Evolutionary conservation across 306 rosid genomes (phyloP), one percentile per base, ranked within the genome.

Genomic region (Begonia masoniana): DNA sequence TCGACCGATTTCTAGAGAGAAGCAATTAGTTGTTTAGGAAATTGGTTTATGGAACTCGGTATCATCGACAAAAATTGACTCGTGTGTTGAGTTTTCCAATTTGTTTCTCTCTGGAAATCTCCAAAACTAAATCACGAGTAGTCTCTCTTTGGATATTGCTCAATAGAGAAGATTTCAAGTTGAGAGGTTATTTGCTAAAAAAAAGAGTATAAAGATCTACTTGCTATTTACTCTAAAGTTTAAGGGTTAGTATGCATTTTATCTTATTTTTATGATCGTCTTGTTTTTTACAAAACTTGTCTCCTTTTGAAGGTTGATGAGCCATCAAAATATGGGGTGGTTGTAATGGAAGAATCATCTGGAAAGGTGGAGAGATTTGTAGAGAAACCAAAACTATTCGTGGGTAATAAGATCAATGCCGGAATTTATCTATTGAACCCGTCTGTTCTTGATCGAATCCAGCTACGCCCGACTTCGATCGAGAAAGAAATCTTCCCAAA

Each of bases 371-470:
- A 92, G 70, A 87, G 69, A 49, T 92, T 92, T 74, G 99, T 92
- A 9, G 99, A 92, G 61, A 92, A 92, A 74, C 99, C 99, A 0
- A 87, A 92, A 69, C 52, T 92, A 55, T 92, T 92, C 72, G 99
- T 92, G 51, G 99, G 99, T 24, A 92, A 92, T 83, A 92, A 92
- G 71, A 92, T 92, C 69, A 92, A 92, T 79, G 99, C 99, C 41
- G 99, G 99, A 69, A 79, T 92, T 59, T 92, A 92, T 71, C 69
- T 92, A 54, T 15, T 92, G 76, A 82, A 75, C 66, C 95, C 99
- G 35, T 76, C 96, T 47, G 95, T 92, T 68, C 78, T 92, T 68
- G 89, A 87, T 62, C 73, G 85, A 60, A 92, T 92, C 54, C 70
- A 92, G 66, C 78, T 87, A 76, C 81, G 79, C 76, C 99, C 99